Evolutionary conservation across 2,329 filamentous ascomycete genomes (phyloP).

Genomic region (Colletotrichum paranaense): DNA sequence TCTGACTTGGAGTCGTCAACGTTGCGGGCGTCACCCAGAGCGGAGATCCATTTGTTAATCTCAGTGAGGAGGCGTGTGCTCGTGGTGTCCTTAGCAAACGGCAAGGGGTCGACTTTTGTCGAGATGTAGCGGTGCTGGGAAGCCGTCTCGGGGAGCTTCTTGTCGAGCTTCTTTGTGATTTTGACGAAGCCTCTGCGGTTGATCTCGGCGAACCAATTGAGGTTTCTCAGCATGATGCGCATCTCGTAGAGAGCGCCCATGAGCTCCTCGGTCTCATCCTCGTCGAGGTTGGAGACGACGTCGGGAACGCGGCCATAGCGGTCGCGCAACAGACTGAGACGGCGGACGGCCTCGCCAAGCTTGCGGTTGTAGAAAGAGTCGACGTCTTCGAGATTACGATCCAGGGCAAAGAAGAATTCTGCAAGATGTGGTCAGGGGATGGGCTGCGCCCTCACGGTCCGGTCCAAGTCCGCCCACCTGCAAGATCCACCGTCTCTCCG

Average conservation of each 20-base stretch:
- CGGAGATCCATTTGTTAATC: conserved; percentile 93
- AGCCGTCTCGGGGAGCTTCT: conserved; percentile 82
- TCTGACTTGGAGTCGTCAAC: conserved; percentile 80
- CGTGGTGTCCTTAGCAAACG: conserved; percentile 81
- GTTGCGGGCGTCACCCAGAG: conserved; percentile 81
- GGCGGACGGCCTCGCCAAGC: conserved; percentile 83
- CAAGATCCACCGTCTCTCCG: conserved; percentile 85
- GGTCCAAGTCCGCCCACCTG: conserved; percentile 73
- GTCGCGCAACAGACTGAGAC: conserved; percentile 87
- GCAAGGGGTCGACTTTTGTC: conserved; percentile 88
- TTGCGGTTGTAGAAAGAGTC: conserved; percentile 98
- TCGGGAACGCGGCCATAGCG: conserved; percentile 84
- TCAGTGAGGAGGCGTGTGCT: conserved; percentile 61
- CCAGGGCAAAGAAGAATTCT: conserved; percentile 98
- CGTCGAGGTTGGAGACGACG: conserved; percentile 78
- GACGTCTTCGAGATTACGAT: conserved; percentile 97
- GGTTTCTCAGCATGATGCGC: conserved; percentile 85
- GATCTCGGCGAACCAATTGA: conserved; percentile 98
- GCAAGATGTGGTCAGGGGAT: conserved; percentile 52
- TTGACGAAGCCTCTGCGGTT: conserved; percentile 96
- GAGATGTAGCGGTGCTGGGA: conserved; percentile 89
- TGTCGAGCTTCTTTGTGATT: conserved; percentile 99
- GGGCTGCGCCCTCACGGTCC: conserved; percentile 42
- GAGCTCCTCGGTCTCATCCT: conserved; percentile 91
- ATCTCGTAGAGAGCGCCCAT: conserved; percentile 91